Evolutionary conservation across 2,329 filamentous ascomycete genomes (phyloP).

Genomic region (Daldinia eschscholtzii): DNA sequence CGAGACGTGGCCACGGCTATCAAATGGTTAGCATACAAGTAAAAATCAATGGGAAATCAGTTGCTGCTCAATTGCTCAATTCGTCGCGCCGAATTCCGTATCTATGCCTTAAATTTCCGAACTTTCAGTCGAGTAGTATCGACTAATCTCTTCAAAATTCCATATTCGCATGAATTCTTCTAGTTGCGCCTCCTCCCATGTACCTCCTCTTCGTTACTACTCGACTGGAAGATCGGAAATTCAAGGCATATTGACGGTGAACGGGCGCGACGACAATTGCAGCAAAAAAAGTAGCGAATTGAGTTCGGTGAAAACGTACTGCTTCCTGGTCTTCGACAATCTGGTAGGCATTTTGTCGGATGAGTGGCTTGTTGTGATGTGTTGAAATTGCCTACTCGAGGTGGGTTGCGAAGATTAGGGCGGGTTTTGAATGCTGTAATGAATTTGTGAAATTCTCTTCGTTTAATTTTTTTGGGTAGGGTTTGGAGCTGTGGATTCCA

Average conservation of each 20-base stretch:
- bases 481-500: constrained; percentile 34
- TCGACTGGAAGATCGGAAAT: constrained; percentile 19
- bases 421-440: constrained; percentile 42
- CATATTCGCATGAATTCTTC: not conserved
- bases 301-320: constrained; percentile 66
- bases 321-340: constrained; percentile 82
- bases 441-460: constrained; percentile 46
- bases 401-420: constrained; percentile 39
- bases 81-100: constrained; percentile 31
- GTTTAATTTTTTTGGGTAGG: constrained; percentile 47
- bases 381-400: constrained; percentile 45
- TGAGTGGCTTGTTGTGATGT: constrained; percentile 53
- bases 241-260: constrained; percentile 27
- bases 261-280: constrained; percentile 36
- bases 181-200: not conserved
- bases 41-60: constrained; percentile 13
- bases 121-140: too few relatives aligned
- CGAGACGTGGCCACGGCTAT: constrained; percentile 95
- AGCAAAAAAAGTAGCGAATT: constrained; percentile 37
- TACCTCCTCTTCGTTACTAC: constrained; percentile 20
- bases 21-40: constrained; percentile 51
- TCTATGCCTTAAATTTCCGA: too few relatives aligned
- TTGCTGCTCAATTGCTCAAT: constrained; percentile 26
- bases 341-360: constrained; percentile 77
- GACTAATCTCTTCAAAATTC: not conserved